These are phyloP conservation scores for Schwanniomyces vanrijiae DNA, from an alignment of 805 yeast genomes.

Conservation along the genomic window DNA sequence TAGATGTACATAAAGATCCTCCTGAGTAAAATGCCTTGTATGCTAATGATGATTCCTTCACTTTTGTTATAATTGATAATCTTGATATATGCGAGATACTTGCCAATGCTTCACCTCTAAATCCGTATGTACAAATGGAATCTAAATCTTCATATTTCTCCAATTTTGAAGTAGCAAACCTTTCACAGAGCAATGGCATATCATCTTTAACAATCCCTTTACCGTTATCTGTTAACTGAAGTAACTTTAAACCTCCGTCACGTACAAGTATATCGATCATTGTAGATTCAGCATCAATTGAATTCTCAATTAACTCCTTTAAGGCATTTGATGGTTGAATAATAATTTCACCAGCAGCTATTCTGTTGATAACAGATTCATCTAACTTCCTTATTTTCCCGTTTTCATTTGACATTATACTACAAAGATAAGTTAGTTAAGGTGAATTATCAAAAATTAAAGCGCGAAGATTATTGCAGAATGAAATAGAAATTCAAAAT, in stretches of 20 bases:
- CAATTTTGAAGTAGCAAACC: slow-evolving; percentile 91
- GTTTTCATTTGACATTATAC: too few relatives aligned
- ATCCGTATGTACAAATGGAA: slow-evolving; percentile 79
- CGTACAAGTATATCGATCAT: slow-evolving; percentile 76
- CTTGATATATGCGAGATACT: slow-evolving; percentile 89
- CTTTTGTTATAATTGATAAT: slow-evolving; percentile 76
- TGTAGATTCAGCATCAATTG: slow-evolving; percentile 82
- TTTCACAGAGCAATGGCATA: slow-evolving; percentile 74
- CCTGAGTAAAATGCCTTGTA: slow-evolving; percentile 66
- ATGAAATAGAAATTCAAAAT: neutral
- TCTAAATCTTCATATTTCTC: slow-evolving; percentile 70
- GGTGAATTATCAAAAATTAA: neutral
- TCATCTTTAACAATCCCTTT: slow-evolving; percentile 75
- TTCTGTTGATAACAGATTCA: slow-evolving; percentile 73
- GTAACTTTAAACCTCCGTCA: slow-evolving; percentile 86
- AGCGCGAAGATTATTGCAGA: neutral
- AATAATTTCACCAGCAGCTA: slow-evolving; percentile 97
- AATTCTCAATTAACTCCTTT: slow-evolving; percentile 89
- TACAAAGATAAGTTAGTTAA: neutral
- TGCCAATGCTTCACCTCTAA: slow-evolving; percentile 95
- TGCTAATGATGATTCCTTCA: slow-evolving; percentile 60
- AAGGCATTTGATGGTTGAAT: slow-evolving; percentile 92
- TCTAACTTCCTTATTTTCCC: slow-evolving; percentile 46
- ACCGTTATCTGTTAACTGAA: slow-evolving; percentile 91
- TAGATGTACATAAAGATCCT: slow-evolving; percentile 56